Evolutionary conservation across 1,139 yeast genomes (phyloP).

Genomic region (Pichia norvegensis): DNA sequence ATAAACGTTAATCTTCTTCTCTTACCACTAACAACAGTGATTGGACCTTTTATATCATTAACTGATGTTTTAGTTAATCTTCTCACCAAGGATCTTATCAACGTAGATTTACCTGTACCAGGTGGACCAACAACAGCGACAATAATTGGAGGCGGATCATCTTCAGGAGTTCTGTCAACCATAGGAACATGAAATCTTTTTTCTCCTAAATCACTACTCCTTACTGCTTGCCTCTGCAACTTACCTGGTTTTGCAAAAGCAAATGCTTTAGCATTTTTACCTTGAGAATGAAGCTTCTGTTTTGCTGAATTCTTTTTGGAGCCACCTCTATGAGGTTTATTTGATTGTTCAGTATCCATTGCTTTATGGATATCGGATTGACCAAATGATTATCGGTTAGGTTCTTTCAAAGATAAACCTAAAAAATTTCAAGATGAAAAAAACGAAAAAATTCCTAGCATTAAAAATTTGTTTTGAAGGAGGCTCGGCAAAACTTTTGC

Average conservation of each 20-base stretch:
- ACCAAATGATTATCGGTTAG: too few species aligned
- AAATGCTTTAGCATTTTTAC: slow-evolving; percentile 89
- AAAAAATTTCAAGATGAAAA: neutral
- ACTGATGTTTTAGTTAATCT: slow-evolving; percentile 84
- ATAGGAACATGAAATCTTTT: slow-evolving; percentile 89
- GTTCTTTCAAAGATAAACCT: too few species aligned
- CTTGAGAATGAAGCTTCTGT: slow-evolving; percentile 83
- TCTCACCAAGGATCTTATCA: slow-evolving; percentile 82
- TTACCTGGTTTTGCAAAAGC: slow-evolving; percentile 90
- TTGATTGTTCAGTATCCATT: slow-evolving; percentile 26
- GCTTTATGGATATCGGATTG: neutral
- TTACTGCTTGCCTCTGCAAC: slow-evolving; percentile 72
- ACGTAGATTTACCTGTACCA: slow-evolving; percentile 94
- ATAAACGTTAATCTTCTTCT: slow-evolving; percentile 86
- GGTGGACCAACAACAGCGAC: slow-evolving; percentile 98
- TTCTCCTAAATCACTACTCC: slow-evolving; percentile 78
- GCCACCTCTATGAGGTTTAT: slow-evolving; percentile 48
- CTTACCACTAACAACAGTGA: slow-evolving; percentile 96
- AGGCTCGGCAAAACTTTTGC: neutral
- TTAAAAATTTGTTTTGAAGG: too few species aligned
- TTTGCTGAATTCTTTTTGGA: slow-evolving; percentile 55
- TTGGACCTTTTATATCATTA: slow-evolving; percentile 86
- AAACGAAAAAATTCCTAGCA: neutral
- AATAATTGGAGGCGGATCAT: slow-evolving; percentile 93
- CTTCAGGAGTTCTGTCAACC: slow-evolving; percentile 97